Percentiles rank a stretch among this genome's conserved stretches.
Conservation (phyloP, 257 asterid species). For the Cinchona pubescens region DNA sequence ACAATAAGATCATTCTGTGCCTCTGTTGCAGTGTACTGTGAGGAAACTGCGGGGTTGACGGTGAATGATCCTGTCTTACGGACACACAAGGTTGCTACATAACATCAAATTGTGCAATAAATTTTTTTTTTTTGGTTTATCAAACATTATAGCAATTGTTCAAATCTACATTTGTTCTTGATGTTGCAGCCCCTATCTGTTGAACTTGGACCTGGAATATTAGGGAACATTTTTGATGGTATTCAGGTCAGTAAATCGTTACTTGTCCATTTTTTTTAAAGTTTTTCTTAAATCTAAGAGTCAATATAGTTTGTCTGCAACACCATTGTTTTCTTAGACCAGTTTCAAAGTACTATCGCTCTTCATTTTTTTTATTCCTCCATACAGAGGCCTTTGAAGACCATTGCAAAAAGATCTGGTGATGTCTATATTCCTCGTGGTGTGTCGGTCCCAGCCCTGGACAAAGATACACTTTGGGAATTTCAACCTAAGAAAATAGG, state of each 20-base stretch:
- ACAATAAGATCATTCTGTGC: conserved; percentile 6
- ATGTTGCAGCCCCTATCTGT: conserved; percentile 83
- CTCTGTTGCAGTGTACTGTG: conserved; percentile 72
- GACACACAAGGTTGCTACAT: conserved; percentile 70
- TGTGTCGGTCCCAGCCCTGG: conserved; percentile 96
- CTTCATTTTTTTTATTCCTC: conserved; percentile 1
- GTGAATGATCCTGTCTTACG: conserved; percentile 98
- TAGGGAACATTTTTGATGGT: conserved; percentile 95
- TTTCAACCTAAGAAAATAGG: conserved; percentile 93
- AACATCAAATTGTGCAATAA: neutral
- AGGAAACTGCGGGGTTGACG: conserved; percentile 94
- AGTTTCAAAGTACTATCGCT: neutral
- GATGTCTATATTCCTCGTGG: conserved; percentile 99
- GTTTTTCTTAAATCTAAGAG: neutral
- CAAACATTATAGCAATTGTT: neutral
- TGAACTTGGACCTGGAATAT: conserved; percentile 94
- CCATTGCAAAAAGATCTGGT: conserved; percentile 90
- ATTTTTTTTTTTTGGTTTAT: neutral
- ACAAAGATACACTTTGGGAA: conserved; percentile 94
- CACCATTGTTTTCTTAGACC: neutral
- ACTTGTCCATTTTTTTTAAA: neutral
- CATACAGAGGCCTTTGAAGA: conserved; percentile 93
- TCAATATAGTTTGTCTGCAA: neutral
- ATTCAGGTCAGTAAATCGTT: conserved; percentile 62
- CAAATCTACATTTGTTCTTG: neutral